Base-by-base conservation (phyloP, 2,329 filamentous ascomycete genomes). In the Cyanodermella asteris region DNA sequence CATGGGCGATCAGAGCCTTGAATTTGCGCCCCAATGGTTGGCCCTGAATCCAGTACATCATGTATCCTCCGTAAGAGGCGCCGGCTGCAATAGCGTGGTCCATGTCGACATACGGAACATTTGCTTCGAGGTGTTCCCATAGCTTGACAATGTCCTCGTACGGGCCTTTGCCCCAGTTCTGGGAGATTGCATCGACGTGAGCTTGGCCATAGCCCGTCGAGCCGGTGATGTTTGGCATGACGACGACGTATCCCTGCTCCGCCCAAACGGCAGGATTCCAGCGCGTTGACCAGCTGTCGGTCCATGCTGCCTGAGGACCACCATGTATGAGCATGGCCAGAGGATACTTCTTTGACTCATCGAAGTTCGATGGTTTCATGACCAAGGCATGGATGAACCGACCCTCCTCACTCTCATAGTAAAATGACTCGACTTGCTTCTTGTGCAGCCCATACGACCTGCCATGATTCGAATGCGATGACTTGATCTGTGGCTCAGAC, bases 171-270 rank as follows among this genome's bases (percentile, higher is more conserved):
- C 59, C 62, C 60, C 60, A 67, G 27, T 49, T 45, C 13, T 51
- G 50, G 12, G 52, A 45, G 25, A 66, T 55, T 0, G 50, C 48
- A 29, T 61, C 59, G 3, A 56, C 59, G 28, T 63, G 55, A 4
- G 46, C 43, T 37, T 63, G 46, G 1, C 64, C 64, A 29, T 63
- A 70, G 1, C 63, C 61, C 2, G 51, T 53, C 27, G 60, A 65
- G n/a, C 64, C 64, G 0, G 60, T 60, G 3, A 64, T 56, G 34
- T 69, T 68, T 3, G 64, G 64, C 4, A 53, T 46, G 9, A 69
- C 46, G 3, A 67, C 55, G 8, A 68, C 46, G 30, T 67, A 69
- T 5, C 64, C 64, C 36, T 68, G 60, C 35, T 66, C 61, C 4
- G 64, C 64, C 45, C 61, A 69, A 4, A 62, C 45, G 2, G 56